Base-by-base conservation (phyloP, 1,284 basidiomycete species). In the Papiliotrema nemorosa region DNA sequence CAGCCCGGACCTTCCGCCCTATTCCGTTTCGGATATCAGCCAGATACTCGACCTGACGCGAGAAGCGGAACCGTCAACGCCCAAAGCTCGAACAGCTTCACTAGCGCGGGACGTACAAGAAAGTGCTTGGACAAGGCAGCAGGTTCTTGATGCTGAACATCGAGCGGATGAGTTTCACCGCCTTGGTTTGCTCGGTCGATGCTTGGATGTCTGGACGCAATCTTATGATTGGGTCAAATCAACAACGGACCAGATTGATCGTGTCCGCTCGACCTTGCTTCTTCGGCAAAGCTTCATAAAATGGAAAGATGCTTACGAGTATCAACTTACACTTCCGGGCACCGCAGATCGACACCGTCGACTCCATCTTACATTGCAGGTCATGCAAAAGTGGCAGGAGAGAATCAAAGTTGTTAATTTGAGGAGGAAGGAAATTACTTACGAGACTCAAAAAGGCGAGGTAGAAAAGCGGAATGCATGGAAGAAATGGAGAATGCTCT, bases 121-220 rank as follows among this genome's bases (percentile, higher is more conserved):
- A 13, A 39, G 54, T 13, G 46, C 56, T 2, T 21, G 55, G 7
- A 34, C 53, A 5, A 29, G 51, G 24, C 31, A 44, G 6, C 40
- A 40, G 3, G 22, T 52, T 9, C 44, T 37, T 20, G 54, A 62
- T 45, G 62, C 70, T 58, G 73, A 73, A 29, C 40, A 39, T 20
- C 53, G 57, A 22, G 73, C 69, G 9, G 67, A 71, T 47, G 52
- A 52, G 13, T 75, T 72, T 41, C 64, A 67, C 47, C 53, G 59
- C 5, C 47, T 65, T 3, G 72, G 70, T 0, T 37, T 73, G n/a
- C 33, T 69, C 44, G 72, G 69, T 2, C 53, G 72, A 38, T 72
- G 72, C 41, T 69, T 61, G 58, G 67, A 69, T 43, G 61, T 65
- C 37, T 75, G 73, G 73, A 46, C 52, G 16, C 58, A 62, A 35